Evolutionary conservation across 2,329 filamentous ascomycete species (phyloP), one percentile per base, ranked within the genome.

Genomic region (Penicillium crustosum): DNA sequence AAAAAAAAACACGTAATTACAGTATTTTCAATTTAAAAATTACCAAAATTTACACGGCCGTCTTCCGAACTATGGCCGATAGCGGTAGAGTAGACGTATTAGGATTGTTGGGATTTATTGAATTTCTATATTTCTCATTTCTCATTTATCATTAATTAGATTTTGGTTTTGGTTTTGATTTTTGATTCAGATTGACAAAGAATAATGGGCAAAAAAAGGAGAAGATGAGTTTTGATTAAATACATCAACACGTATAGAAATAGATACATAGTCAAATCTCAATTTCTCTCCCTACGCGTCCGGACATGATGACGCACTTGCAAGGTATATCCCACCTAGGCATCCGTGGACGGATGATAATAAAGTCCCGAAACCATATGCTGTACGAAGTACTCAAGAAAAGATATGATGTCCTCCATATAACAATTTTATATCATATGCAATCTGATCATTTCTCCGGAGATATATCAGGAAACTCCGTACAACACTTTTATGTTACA

Each of bases 21-120:
- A 9, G 50, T 55, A 49, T 35, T 49, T 49, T 21, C 12, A 35
- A 33, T 23, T 33, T 35, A 2, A 5, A 36, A 23, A 3, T 51
- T 44, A 31, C 36, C 36, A 29, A 38, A 27, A 13, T 36, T 49
- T 55, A 57, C 53, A 47, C 57, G 57, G 53, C 23, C 36, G 48
- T 59, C 57, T 52, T 59, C 57, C 57, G 57, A 59, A 56, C 48
- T 51, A 59, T 49, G 47, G 44, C 49, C 54, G 57, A 53, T 56
- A 50, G 53, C 48, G 53, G 53, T 55, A 50, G 43, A 6, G 19
- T 17, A n/a, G 36, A 25, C 27, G 19, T 33, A 35, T 36, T 43
- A 33, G 49, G 38, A 43, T 15, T 51, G 12, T 51, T 39, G 38
- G n/a, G 29, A 48, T 47, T 47, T 33, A 23, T 50, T 31, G 13